A percentile compares a stretch with the other conserved stretches of the same genome.
Conservation (phyloP, 2,329 filamentous ascomycete species). For the Spiromastix sp. region DNA sequence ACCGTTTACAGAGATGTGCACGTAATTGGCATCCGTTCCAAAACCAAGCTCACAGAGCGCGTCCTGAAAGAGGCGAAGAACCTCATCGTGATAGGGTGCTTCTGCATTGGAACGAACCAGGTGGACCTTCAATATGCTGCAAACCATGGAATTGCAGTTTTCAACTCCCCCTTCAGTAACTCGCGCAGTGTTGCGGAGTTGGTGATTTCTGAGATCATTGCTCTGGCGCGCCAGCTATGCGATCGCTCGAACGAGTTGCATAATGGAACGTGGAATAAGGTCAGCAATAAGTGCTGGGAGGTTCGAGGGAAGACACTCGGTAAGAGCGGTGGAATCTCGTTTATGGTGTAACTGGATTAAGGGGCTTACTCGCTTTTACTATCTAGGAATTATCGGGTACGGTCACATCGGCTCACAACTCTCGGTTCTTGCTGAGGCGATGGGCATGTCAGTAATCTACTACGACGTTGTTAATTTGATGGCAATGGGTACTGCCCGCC, state of each 20-base stretch:
- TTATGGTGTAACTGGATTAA: too few relatives aligned
- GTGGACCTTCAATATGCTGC: constrained; percentile 36
- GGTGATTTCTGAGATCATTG: constrained; percentile 88
- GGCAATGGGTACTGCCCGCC: constrained; percentile 78
- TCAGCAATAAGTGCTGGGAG: constrained; percentile 94
- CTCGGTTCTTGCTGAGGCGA: constrained; percentile 87
- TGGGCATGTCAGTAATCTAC: constrained; percentile 98
- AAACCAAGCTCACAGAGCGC: constrained; percentile 83
- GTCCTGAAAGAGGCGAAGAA: constrained; percentile 86
- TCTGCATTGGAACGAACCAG: constrained; percentile 87
- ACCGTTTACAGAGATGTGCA: constrained; percentile 69
- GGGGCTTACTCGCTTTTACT: background rate
- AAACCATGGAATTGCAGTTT: constrained; percentile 72
- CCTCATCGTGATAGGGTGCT: constrained; percentile 90
- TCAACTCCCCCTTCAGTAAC: constrained; percentile 98
- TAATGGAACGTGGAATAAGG: constrained; percentile 93
- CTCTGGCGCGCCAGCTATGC: constrained; percentile 79
- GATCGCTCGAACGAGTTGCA: constrained; percentile 94
- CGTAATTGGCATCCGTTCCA: constrained; percentile 95
- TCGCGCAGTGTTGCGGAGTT: constrained; percentile 93
- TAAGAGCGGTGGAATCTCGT: constrained; percentile 23
- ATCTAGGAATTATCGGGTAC: constrained; percentile 79
- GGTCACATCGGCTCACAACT: constrained; percentile 95
- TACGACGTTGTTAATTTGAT: constrained; percentile 93
- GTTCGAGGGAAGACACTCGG: constrained; percentile 94